phyloP scores from a whole-genome alignment of 1,284 basidiomycete species.

The Moesziomyces aphidis region DNA sequence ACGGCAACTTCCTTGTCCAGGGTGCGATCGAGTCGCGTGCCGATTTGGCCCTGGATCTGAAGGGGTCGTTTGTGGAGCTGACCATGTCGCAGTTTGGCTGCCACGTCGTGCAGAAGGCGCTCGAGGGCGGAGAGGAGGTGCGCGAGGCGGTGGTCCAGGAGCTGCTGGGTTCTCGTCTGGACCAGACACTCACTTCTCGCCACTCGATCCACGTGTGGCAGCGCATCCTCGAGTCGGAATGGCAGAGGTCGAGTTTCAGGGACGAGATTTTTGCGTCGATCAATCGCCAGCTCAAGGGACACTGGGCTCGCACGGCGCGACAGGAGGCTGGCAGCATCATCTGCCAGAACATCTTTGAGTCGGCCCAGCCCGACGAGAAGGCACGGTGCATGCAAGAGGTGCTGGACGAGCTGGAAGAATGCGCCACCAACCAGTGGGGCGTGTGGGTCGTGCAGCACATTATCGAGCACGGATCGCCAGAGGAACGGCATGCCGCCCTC shows the following conservation, averaged over 20 bases:
- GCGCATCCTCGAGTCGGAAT: constrained; percentile 51
- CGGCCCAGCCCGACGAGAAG: constrained; percentile 50
- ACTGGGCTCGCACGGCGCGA: constrained; percentile 55
- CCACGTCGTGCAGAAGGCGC: constrained; percentile 58
- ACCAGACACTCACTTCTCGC: constrained; percentile 54
- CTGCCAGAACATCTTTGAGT: constrained; percentile 61
- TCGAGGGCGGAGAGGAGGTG: constrained; percentile 47
- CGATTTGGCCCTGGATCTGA: constrained; percentile 39
- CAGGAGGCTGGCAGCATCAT: constrained; percentile 63
- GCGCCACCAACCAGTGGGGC: constrained; percentile 64
- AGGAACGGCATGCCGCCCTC: constrained; percentile 46
- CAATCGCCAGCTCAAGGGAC: constrained; percentile 50
- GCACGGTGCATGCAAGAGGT: constrained; percentile 59
- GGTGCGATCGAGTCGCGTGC: constrained; percentile 42
- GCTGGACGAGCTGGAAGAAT: constrained; percentile 48
- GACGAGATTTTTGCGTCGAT: constrained; percentile 50
- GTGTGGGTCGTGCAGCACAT: constrained; percentile 67
- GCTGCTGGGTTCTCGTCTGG: constrained; percentile 50
- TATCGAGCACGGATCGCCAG: constrained; percentile 58
- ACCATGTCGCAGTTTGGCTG: constrained; percentile 59
- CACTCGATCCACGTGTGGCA: constrained; percentile 64
- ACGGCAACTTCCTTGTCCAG: constrained; percentile 64
- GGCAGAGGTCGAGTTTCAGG: constrained; percentile 41
- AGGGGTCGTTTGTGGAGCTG: constrained; percentile 50
- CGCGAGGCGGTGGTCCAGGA: constrained; percentile 48